Base-by-base conservation (phyloP, 768 basidiomycete species). In the Leccinum disarticulatum region DNA sequence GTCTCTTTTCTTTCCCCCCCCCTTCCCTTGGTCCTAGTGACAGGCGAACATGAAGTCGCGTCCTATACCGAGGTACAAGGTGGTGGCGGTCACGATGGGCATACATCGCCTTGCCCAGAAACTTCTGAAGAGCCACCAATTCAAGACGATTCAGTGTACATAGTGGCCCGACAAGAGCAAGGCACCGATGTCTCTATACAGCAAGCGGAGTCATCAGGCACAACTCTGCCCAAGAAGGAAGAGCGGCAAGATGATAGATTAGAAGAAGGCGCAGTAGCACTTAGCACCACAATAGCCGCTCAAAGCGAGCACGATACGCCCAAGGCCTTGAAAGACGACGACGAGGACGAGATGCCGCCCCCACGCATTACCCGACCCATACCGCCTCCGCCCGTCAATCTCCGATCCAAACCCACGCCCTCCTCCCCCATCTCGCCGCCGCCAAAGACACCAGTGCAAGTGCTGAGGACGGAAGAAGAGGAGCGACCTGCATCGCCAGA, bases 381-480 rank as follows among this genome's bases (percentile, higher is more conserved):
- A 54, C 77, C 73, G 0, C 69, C 74, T 0, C 73, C 76, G 19
- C 77, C 77, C 0, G 69, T 69, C 25, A 69, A 66, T 53, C 31
- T 70, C 28, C 41, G 52, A n/a, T 66, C 73, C 9, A 68, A 64
- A 38, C 67, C 68, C 27, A 54, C 60, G 6, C 64, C 68, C 3
- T 43, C 58, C 1, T 64, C 66, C 1, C 41, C 66, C 1, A 27
- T 55, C 9, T 60, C 65, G 13, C 59, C 71, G 7, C 64, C 70
- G 0, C 55, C 54, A 9, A 66, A 54, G 60, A 51, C 58, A 14
- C 33, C 59, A 3, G 11, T 60, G 4, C 63, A 63, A 10, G 47
- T 56, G 1, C 36, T 69, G 19, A 66, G 61, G 33, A 50, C 50
- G 14, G 67, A 67, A 0, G 68, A 73, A 10, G 67, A 65, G 10